Conservation (phyloP, 805 yeast species). For the Grigorovia jiainica region DNA sequence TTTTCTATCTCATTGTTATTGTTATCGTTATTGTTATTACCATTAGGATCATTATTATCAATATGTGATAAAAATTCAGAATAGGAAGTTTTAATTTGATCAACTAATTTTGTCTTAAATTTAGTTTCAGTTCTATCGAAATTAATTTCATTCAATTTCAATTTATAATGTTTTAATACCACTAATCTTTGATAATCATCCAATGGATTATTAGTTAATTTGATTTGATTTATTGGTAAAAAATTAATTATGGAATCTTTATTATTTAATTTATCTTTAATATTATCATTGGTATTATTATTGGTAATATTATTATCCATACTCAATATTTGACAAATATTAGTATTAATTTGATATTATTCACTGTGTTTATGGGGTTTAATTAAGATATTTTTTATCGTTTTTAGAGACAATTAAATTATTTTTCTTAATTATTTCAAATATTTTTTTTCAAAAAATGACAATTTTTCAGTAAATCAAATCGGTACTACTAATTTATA, state of each 20-base stretch:
- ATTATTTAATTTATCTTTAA: neutral
- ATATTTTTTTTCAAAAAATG: too few relatives aligned
- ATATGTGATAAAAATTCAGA: neutral
- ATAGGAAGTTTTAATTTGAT: neutral
- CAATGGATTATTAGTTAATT: neutral
- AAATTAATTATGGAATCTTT: too few relatives aligned
- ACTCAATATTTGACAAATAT: too few relatives aligned
- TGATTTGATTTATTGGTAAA: neutral
- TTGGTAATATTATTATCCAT: too few relatives aligned
- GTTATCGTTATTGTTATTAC: neutral
- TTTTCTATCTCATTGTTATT: too few relatives aligned
- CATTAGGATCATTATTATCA: neutral
- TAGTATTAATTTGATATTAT: too few relatives aligned
- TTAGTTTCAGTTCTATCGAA: neutral
- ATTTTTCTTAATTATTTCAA: too few relatives aligned
- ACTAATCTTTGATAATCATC: constrained; percentile 1
- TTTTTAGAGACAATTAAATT: too few relatives aligned
- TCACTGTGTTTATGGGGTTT: too few relatives aligned
- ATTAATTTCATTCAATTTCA: neutral
- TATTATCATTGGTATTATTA: neutral
- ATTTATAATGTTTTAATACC: neutral
- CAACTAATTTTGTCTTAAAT: neutral
- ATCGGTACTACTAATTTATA: too few relatives aligned
- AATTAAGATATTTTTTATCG: too few relatives aligned
- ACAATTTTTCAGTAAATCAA: too few relatives aligned